Evolutionary conservation across 73 alveolate species (phyloP).

Genomic region (Paraurostyla sp.): DNA sequence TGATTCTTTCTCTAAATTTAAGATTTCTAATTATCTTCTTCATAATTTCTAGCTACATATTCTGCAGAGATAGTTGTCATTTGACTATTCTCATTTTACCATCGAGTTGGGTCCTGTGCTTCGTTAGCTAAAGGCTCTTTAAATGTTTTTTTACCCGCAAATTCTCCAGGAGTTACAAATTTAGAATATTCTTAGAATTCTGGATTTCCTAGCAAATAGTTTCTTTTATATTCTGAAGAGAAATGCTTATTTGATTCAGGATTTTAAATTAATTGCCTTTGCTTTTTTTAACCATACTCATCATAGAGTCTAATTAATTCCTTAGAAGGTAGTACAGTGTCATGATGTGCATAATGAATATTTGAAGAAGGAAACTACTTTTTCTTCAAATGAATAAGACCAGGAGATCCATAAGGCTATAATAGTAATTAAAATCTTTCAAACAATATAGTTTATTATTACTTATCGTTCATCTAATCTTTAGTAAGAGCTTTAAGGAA

Average conservation of each 20-base stretch:
- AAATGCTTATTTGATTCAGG: conserved; percentile 1
- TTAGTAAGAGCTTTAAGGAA: background rate
- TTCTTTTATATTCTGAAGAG: conserved; percentile 11
- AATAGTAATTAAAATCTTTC: background rate
- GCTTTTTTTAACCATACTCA: background rate
- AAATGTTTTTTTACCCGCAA: conserved; percentile 47
- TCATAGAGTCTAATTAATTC: background rate
- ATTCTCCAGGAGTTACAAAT: conserved; percentile 47
- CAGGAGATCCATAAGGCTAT: conserved; percentile 62
- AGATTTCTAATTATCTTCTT: background rate
- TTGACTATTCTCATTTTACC: background rate
- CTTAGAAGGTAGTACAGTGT: conserved; percentile 38
- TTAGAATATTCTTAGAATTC: background rate
- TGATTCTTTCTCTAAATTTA: background rate
- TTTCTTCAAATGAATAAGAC: background rate
- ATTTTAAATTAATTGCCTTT: background rate
- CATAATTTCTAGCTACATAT: background rate
- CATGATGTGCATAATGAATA: conserved; percentile 55
- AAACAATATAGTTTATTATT: background rate
- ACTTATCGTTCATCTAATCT: background rate
- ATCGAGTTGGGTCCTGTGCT: background rate
- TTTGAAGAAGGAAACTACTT: conserved; percentile 21
- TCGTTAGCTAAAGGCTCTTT: conserved; percentile 15
- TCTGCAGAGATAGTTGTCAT: background rate
- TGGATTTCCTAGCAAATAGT: background rate